Percentiles rank a stretch among this genome's conserved stretches.
Conservation (phyloP, 306 rosid species). For the Ziziphus jujuba region DNA sequence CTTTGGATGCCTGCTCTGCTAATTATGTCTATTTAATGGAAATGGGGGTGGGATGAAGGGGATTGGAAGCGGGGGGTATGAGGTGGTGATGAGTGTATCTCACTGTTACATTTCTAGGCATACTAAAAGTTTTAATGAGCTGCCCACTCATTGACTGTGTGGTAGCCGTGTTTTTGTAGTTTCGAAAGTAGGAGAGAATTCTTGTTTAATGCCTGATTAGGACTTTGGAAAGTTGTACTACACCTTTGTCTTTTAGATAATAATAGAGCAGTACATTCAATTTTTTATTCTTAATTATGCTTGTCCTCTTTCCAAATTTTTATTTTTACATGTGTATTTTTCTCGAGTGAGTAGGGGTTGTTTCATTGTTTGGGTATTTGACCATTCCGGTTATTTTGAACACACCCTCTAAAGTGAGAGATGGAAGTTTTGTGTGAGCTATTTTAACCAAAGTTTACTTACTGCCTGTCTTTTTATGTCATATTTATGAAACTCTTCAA, state of each 20-base stretch:
- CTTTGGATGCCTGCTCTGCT: slow-evolving; percentile 16
- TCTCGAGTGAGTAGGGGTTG: too few species aligned
- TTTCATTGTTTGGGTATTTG: too few species aligned
- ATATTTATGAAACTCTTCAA: too few species aligned
- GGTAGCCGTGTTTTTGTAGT: slow-evolving; percentile 19
- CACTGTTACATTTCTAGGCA: not conserved
- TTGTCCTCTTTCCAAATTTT: too few species aligned
- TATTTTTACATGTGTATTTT: too few species aligned
- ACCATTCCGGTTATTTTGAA: too few species aligned
- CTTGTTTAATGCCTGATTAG: slow-evolving; percentile 1
- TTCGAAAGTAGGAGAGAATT: not conserved
- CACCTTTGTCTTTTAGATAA: slow-evolving; percentile 1
- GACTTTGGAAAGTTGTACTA: not conserved
- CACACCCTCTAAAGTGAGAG: too few species aligned
- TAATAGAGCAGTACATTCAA: slow-evolving; percentile 18
- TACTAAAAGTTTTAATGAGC: slow-evolving; percentile 2
- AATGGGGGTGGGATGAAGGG: not conserved
- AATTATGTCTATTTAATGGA: not conserved
- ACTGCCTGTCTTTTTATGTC: too few species aligned
- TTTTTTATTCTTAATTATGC: not conserved
- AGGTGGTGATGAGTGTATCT: too few species aligned
- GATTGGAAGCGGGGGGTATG: too few species aligned
- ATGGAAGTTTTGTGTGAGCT: too few species aligned
- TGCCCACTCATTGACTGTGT: not conserved
- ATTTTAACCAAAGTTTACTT: too few species aligned